phyloP scores from a whole-genome alignment of 2,329 filamentous ascomycete genomes.

The Aschersonia sp. region DNA sequence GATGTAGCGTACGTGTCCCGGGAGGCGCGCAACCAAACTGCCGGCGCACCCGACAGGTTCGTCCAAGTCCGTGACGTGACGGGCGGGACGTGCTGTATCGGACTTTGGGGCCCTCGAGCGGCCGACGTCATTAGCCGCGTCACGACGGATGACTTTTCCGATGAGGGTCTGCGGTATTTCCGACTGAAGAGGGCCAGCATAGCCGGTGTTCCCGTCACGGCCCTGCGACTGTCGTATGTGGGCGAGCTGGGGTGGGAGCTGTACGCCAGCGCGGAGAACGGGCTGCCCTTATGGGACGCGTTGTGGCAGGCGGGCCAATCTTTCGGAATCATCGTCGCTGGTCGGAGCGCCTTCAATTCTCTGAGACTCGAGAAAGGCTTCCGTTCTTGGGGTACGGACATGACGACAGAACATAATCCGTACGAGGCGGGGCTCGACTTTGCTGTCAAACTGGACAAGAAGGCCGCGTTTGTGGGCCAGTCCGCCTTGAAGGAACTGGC shows the following conservation, averaged over 20 bases:
- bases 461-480: slow-evolving; percentile 32
- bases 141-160: slow-evolving; percentile 29
- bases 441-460: slow-evolving; percentile 32
- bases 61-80: slow-evolving; percentile 44
- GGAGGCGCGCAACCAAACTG: slow-evolving; percentile 34
- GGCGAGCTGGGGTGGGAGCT: slow-evolving; percentile 51
- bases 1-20: slow-evolving; percentile 39
- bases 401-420: slow-evolving; percentile 46
- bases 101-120: slow-evolving; percentile 46
- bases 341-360: slow-evolving; percentile 41
- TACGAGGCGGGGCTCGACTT: slow-evolving; percentile 41
- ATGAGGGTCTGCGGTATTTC: slow-evolving; percentile 33
- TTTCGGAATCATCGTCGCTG: slow-evolving; percentile 42
- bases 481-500: slow-evolving; percentile 28
- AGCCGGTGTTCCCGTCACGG: slow-evolving; percentile 39
- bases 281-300: slow-evolving; percentile 42
- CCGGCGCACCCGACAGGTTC: slow-evolving; percentile 23
- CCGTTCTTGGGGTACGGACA: slow-evolving; percentile 40
- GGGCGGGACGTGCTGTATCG: slow-evolving; percentile 43
- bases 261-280: slow-evolving; percentile 43
- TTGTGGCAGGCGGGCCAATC: slow-evolving; percentile 38
- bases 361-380: slow-evolving; percentile 46
- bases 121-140: slow-evolving; percentile 32
- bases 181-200: slow-evolving; percentile 32
- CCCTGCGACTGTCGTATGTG: slow-evolving; percentile 42